phyloP scores from a whole-genome alignment of 495 filamentous ascomycete species.

The Neurospora africana region DNA sequence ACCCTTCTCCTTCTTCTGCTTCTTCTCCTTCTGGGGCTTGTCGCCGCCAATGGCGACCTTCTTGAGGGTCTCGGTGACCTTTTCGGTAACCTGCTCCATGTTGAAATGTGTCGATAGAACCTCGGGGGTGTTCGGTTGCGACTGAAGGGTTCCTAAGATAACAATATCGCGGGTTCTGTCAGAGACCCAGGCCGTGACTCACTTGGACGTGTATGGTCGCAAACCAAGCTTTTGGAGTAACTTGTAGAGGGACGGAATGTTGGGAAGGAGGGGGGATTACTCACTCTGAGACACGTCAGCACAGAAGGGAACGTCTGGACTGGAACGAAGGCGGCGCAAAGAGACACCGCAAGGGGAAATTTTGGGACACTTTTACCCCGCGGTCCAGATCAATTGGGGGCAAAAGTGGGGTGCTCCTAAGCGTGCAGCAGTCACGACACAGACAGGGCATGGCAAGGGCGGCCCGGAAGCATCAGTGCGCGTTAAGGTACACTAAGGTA shows the following conservation, averaged over 20 bases:
- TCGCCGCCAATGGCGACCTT: slow-evolving; percentile 22
- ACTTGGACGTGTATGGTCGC: slow-evolving; percentile 3
- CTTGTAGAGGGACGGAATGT: not conserved
- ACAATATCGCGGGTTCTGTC: not conserved
- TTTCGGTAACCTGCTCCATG: slow-evolving; percentile 9
- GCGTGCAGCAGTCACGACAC: not conserved
- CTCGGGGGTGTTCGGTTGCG: not conserved
- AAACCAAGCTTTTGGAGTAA: not conserved
- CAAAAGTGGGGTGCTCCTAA: not conserved
- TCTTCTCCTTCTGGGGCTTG: slow-evolving; percentile 15
- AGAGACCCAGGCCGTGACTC: slow-evolving; percentile 20
- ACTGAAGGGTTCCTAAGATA: not conserved
- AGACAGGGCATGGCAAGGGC: not conserved
- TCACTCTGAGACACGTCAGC: not conserved
- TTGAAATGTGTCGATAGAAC: not conserved
- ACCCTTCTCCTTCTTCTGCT: slow-evolving; percentile 28
- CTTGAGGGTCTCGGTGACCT: slow-evolving; percentile 24
- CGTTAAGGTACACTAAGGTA: not conserved
- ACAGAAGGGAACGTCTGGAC: not conserved
- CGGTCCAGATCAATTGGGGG: not conserved
- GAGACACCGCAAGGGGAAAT: not conserved
- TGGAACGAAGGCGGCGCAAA: not conserved
- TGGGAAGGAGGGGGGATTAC: not conserved
- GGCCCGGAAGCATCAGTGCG: not conserved
- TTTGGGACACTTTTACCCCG: not conserved